Base-by-base conservation (phyloP, 768 basidiomycete species). In the Paxillus rubicundulus region DNA sequence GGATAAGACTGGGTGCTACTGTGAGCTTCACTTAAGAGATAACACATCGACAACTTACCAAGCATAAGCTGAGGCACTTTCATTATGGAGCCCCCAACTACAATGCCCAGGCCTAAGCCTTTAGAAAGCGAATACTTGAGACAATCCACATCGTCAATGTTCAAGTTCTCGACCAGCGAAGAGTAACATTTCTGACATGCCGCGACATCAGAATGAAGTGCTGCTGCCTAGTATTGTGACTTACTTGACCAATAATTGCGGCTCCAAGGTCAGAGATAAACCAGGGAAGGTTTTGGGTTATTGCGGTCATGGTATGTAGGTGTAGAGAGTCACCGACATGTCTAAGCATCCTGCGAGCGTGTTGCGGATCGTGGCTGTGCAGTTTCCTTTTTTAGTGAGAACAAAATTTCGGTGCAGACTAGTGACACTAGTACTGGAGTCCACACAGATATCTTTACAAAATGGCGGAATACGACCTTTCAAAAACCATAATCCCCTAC, bases 11-110 rank as follows among this genome's bases (percentile, higher is more conserved):
- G 62, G 9, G 47, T 34, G 41, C 33, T 9, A 12, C 43, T 7
- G 37, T 61, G 17, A 58, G 47, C 14, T 32, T 30, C 9, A 0
- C 47, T 17, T 12, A 14, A 6, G 13, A 18, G 2, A 21, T 14
- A 4, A 21, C 38, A 37, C 16, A 54, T 18, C 32, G 10, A 32
- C 8, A 12, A 49, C 89, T 64, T 60, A 91, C 90, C 91, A 49
- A 92, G 79, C 27, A 90, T 61, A n/a, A 97, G 75, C 67, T 98
- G 96, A 1, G 96, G 96, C 2, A 98, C 81, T 71, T 99, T 99
- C 85, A 99, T 89, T 56, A 99, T 90, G 2, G 87, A 85, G 0
- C 95, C 95, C 38, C 90, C 96, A 1, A 89, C 75, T 39, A 98
- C 94, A 46, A 98, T 95, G 0, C 87, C 96, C 14, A 99, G 72